Base-by-base conservation (phyloP, 2,329 filamentous ascomycete genomes). In the Colletotrichum phormii region DNA sequence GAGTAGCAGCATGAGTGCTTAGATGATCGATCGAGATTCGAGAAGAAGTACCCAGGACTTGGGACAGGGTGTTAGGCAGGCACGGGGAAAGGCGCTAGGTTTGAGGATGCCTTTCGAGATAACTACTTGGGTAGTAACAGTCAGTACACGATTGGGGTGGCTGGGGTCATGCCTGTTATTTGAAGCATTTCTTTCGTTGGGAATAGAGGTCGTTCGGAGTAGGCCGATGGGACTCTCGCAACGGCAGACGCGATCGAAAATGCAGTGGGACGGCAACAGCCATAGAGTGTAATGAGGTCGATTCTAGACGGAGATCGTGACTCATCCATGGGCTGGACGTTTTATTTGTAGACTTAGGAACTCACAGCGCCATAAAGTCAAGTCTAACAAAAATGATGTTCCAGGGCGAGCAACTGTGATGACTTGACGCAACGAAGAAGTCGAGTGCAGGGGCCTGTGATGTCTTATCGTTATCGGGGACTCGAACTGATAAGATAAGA, bases 1-100 rank as follows among this genome's bases (percentile, higher is more conserved):
- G 54, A 64, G 51, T 33, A 70, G 66, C 42, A 49, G 55, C 35
- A 64, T 70, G 66, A 64, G 66, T 22, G 70, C 29, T 18, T 72
- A 51, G 58, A 8, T 11, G 6, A 11, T 2, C n/a, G 65, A 15
- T 33, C 22, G 8, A 15, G 11, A 11, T 15, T 33, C 22, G 8
- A 15, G 11, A 11, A 55, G n/a, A 24, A 24, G 15, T 9, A 6
- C n/a, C 5, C 6, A n/a, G n/a, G 31, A 13, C 8, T n/a, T 24
- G 1, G 54, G 9, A 0, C 9, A n/a, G 9, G 29, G n/a, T 18
- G 9, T 7, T n/a, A 18, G 42, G 42, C 15, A 18, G 18, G 42
- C 42, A n/a, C 42, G 15, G 42, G n/a, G 29, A 37, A 24, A 35
- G 1, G 1, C 29, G 51, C 6, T 22, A 4, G n/a, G 0, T 54